Evolutionary conservation across 139 green algal species (phyloP).

Genomic region (Micractinium conductrix): DNA sequence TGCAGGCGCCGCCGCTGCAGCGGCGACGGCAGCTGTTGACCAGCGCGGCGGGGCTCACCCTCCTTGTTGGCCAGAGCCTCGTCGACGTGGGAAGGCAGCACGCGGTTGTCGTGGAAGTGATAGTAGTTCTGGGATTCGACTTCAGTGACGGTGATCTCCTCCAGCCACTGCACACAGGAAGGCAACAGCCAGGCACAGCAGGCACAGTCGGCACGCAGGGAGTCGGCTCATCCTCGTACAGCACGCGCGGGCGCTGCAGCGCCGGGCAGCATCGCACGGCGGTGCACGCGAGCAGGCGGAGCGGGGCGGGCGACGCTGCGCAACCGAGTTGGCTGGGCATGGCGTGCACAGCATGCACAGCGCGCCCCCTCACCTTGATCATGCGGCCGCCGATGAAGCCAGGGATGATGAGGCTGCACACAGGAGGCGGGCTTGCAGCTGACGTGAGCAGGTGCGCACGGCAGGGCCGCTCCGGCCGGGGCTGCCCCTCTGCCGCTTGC

Average conservation of each 20-base stretch:
- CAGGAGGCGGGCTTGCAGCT: not conserved
- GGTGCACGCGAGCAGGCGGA: too few relatives aligned
- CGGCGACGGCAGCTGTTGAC: too few relatives aligned
- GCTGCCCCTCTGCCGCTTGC: not conserved
- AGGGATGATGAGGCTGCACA: conserved; percentile 73
- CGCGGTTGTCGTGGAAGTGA: conserved; percentile 98
- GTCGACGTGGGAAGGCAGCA: conserved; percentile 94
- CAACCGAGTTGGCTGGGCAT: too few relatives aligned
- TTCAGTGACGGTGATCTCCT: conserved; percentile 84
- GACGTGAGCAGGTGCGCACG: not conserved
- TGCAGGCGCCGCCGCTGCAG: too few relatives aligned
- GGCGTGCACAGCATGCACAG: not conserved
- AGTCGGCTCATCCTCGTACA: too few relatives aligned
- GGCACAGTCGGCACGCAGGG: not conserved
- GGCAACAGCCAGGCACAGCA: too few relatives aligned
- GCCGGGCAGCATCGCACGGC: too few relatives aligned
- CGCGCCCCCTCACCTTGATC: conserved; percentile 60
- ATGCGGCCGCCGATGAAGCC: conserved; percentile 79
- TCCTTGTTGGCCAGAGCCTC: conserved; percentile 85
- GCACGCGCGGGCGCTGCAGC: too few relatives aligned
- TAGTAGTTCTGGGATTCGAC: conserved; percentile 89
- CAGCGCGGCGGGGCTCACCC: too few relatives aligned
- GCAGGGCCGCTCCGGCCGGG: not conserved
- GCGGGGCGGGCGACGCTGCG: too few relatives aligned
- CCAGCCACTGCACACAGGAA: too few relatives aligned